phyloP scores from a whole-genome alignment of 169 alveolate species.

The Cryptosporidium ryanae region DNA sequence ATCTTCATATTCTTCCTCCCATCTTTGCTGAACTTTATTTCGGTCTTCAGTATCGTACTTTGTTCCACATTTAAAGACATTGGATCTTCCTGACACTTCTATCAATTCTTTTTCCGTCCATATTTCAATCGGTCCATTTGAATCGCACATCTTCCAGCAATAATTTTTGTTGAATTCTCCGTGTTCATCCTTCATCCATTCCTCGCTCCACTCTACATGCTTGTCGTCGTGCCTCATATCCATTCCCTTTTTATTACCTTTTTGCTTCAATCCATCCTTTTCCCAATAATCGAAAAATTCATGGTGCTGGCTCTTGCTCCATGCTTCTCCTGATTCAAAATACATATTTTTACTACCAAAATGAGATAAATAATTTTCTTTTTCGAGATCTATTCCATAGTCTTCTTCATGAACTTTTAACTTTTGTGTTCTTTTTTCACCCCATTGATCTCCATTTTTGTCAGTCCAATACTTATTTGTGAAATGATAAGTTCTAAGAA shows the following conservation, averaged over 20 bases:
- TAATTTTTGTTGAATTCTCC: slow-evolving; percentile 11
- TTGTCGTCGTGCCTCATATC: neutral
- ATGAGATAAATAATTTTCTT: neutral
- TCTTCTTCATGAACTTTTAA: neutral
- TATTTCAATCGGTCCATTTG: slow-evolving; percentile 34
- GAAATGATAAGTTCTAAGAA: slow-evolving; percentile 6
- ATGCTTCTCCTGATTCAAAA: slow-evolving; percentile 19
- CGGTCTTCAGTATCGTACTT: slow-evolving; percentile 33
- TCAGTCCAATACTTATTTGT: slow-evolving; percentile 58
- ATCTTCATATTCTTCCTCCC: slow-evolving; percentile 49
- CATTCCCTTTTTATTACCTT: slow-evolving; percentile 50
- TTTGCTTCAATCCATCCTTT: neutral
- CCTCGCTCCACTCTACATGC: slow-evolving; percentile 33
- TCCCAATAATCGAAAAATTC: slow-evolving; percentile 63
- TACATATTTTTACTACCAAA: neutral
- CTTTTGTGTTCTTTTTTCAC: slow-evolving; percentile 34
- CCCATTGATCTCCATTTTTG: slow-evolving; percentile 60
- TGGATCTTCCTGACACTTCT: slow-evolving; percentile 30
- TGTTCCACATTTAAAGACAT: neutral
- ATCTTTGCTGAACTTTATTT: slow-evolving; percentile 12
- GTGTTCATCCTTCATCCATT: slow-evolving; percentile 28
- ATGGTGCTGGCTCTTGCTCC: slow-evolving; percentile 21
- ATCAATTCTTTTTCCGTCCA: slow-evolving; percentile 29
- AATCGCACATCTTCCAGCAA: slow-evolving; percentile 35
- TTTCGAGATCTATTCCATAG: neutral